phyloP scores from a whole-genome alignment of 805 yeast genomes.

The Yarrowia osloensis region DNA sequence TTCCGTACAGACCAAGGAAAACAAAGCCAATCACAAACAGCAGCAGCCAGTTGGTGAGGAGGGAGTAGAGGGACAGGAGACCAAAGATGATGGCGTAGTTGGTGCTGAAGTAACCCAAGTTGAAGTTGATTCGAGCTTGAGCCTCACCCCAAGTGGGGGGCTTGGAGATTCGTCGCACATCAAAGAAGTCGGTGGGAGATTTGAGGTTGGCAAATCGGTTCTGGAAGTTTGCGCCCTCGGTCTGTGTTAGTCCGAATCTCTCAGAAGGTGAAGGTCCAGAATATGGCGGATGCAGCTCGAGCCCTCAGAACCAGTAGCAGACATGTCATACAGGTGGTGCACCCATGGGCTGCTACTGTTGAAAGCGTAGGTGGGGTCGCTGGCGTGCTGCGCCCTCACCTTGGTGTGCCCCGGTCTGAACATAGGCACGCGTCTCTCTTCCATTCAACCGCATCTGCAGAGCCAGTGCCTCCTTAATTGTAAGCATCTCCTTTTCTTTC shows the following conservation, averaged over 20 bases:
- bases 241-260: constrained; percentile 34
- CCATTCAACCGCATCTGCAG: too few relatives aligned
- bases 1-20: constrained; percentile 73
- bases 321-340: too few relatives aligned
- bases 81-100: constrained; percentile 78
- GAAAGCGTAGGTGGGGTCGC: too few relatives aligned
- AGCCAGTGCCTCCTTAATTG: too few relatives aligned
- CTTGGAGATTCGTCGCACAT: constrained; percentile 81
- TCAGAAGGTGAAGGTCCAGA: neutral
- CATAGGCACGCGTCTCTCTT: too few relatives aligned
- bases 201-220: constrained; percentile 68
- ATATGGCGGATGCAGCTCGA: too few relatives aligned
- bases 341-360: too few relatives aligned
- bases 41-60: constrained; percentile 80
- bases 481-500: too few relatives aligned
- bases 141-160: constrained; percentile 88
- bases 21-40: constrained; percentile 80
- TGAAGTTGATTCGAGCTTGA: constrained; percentile 85
- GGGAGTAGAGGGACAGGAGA: constrained; percentile 75
- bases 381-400: too few relatives aligned
- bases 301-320: too few relatives aligned
- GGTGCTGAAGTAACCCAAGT: constrained; percentile 81
- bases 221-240: constrained; percentile 52
- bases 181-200: constrained; percentile 93
- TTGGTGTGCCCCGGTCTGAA: too few relatives aligned